Evolutionary conservation across 2,329 filamentous ascomycete genomes (phyloP).

Genomic region (Botrytis pseudocinerea): DNA sequence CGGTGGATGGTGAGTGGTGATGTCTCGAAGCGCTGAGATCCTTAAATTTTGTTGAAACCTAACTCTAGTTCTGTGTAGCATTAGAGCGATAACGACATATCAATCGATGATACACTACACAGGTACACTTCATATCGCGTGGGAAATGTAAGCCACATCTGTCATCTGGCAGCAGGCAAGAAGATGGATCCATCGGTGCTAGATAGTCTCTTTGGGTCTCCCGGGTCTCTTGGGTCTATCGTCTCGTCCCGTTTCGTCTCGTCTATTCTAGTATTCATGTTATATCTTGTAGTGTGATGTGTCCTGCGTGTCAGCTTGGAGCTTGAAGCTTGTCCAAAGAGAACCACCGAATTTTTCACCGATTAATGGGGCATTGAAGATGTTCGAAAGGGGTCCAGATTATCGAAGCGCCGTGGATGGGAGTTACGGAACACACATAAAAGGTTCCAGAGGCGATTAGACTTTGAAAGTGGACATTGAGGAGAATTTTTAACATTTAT

Average conservation of each 20-base stretch:
- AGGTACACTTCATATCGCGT: neutral
- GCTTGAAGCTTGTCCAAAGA: neutral
- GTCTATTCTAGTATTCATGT: constrained; percentile 1
- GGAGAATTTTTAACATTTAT: neutral
- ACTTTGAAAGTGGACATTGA: constrained; percentile 20
- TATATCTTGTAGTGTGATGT: constrained; percentile 5
- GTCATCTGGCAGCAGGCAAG: constrained; percentile 9
- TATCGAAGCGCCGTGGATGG: neutral
- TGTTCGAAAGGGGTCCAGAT: constrained; percentile 21
- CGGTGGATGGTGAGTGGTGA: neutral
- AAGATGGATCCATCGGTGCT: neutral
- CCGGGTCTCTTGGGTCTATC: neutral
- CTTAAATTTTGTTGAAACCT: neutral
- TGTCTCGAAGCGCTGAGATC: neutral
- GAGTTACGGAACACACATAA: neutral
- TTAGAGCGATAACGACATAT: neutral
- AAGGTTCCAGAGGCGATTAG: constrained; percentile 10
- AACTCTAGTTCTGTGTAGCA: neutral
- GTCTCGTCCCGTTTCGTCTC: neutral
- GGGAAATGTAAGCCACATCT: constrained; percentile 1
- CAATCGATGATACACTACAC: neutral
- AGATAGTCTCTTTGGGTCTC: neutral
- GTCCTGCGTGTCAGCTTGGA: constrained; percentile 17
- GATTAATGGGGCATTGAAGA: neutral
- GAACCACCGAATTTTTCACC: constrained; percentile 17